phyloP scores from a whole-genome alignment of 1,284 basidiomycete genomes.

The Trametes pubescens region DNA sequence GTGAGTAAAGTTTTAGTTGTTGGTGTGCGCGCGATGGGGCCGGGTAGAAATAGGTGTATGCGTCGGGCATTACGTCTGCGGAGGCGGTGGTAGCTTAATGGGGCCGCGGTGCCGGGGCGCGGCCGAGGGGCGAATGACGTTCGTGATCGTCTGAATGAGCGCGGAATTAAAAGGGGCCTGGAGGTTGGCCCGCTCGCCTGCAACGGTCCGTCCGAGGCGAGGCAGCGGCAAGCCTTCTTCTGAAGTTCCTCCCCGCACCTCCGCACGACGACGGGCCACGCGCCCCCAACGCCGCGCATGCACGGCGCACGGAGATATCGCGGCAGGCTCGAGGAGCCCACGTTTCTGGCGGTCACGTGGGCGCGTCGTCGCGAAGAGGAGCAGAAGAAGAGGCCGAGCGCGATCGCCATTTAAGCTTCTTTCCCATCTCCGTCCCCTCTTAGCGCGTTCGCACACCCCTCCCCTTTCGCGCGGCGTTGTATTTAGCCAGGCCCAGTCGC shows the following conservation, averaged over 20 bases:
- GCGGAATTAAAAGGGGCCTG: slow-evolving; percentile 17
- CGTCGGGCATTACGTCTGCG: slow-evolving; percentile 22
- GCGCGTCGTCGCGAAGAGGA: slow-evolving; percentile 34
- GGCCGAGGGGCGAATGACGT: slow-evolving; percentile 24
- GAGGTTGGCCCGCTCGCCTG: not conserved
- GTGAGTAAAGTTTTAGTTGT: slow-evolving; percentile 23
- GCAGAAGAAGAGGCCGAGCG: not conserved
- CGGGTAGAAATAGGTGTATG: not conserved
- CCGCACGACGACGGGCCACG: slow-evolving; percentile 1
- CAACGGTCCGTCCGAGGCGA: not conserved
- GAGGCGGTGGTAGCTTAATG: slow-evolving; percentile 17
- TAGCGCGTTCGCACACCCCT: slow-evolving; percentile 19
- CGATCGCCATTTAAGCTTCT: slow-evolving; percentile 28
- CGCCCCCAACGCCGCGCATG: not conserved
- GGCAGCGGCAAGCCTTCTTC: not conserved
- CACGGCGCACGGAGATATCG: slow-evolving; percentile 12
- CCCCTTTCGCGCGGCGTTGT: slow-evolving; percentile 19
- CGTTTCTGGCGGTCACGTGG: slow-evolving; percentile 32
- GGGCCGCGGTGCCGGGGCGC: slow-evolving; percentile 11
- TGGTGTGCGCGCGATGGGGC: not conserved
- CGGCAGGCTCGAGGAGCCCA: slow-evolving; percentile 12
- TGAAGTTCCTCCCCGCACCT: too few relatives aligned
- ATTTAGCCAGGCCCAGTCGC: slow-evolving; percentile 22
- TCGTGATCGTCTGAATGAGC: slow-evolving; percentile 9
- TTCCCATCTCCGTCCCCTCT: slow-evolving; percentile 19